Conservation (phyloP, 2,329 filamentous ascomycete genomes). For the Ascochyta lentis region DNA sequence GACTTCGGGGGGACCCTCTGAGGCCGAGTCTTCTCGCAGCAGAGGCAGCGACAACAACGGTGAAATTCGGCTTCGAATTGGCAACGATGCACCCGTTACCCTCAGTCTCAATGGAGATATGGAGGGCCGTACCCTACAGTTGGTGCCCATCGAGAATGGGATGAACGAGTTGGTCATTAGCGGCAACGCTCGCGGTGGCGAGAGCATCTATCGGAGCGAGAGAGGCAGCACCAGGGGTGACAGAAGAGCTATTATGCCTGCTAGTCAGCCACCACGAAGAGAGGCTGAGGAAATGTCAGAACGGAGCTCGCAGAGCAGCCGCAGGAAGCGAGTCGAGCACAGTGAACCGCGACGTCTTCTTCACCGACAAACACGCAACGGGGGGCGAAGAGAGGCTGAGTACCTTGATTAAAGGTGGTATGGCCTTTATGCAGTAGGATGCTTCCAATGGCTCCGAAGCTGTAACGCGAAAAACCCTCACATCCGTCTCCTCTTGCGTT, state of each 20-base stretch:
- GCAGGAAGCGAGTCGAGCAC: constrained; percentile 32
- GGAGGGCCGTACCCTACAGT: constrained; percentile 46
- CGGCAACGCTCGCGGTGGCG: constrained; percentile 29
- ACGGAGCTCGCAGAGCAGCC: constrained; percentile 36
- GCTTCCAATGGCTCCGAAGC: background rate
- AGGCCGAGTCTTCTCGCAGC: constrained; percentile 37
- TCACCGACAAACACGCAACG: constrained; percentile 17
- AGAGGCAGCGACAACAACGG: constrained; percentile 39
- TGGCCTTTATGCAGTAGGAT: background rate
- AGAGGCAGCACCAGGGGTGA: constrained; percentile 32
- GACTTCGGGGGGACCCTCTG: constrained; percentile 35
- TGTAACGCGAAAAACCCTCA: background rate
- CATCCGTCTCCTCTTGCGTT: background rate
- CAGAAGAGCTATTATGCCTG: constrained; percentile 26
- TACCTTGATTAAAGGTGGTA: constrained; percentile 11
- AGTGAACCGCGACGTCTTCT: constrained; percentile 30
- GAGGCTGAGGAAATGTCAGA: constrained; percentile 41
- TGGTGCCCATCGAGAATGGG: constrained; percentile 42
- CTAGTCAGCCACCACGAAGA: constrained; percentile 28
- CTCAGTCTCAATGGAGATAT: constrained; percentile 48
- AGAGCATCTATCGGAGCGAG: constrained; percentile 38
- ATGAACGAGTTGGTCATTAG: constrained; percentile 48
- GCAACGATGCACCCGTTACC: constrained; percentile 40
- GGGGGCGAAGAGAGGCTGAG: constrained; percentile 25
- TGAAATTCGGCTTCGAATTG: constrained; percentile 47